Evolutionary conservation across 1,284 basidiomycete genomes (phyloP), one percentile per base, ranked within the genome.

Genomic region (Termitomyces sp.): DNA sequence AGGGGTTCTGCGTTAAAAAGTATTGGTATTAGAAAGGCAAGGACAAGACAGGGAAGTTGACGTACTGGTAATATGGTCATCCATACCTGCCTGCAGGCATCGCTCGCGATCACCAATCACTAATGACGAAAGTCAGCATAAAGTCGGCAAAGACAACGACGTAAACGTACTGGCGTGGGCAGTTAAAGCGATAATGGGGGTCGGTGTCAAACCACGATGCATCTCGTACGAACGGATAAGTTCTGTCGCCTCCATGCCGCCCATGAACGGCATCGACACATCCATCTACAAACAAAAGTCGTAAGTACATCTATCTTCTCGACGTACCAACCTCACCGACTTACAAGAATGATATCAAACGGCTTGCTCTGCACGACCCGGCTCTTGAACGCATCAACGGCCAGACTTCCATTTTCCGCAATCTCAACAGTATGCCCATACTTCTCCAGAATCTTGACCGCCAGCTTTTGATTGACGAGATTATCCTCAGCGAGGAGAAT

Each of bases 401-500:
- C 94, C 56, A 94, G 76, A 64, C 90, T 89, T 8, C 97, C 97
- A 66, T 99, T 99, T 78, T 98, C 95, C 15, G 96, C 97, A 56
- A 99, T 94, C 74, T 98, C 94, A 33, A 98, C 94, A 41, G 86
- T 84, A 70, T 99, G 97, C 0, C 96, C 96, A 52, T 95, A 95
- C 68, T 94, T 96, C 73, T 98, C 94, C 34, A 99, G 76, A 61
- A 99, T 93, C 79, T 98, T 98, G 63, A 97, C 90, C 0, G 97
- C 97, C 5, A 99, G 73, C 69, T 94, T 93, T 76, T 99, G 96
- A 74, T 99, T 99, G 59, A 99, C 96, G 61, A 96, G 76, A 66
- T 99, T 99, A 71, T 99, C 97, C 70, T 99, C 96, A 0, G 96
- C 96, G 6, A 99, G 82, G n/a, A 99, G 79, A 60, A 98, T 96